phyloP scores from a whole-genome alignment of 2,329 filamentous ascomycete species.

The Paecilomyces fulvus region DNA sequence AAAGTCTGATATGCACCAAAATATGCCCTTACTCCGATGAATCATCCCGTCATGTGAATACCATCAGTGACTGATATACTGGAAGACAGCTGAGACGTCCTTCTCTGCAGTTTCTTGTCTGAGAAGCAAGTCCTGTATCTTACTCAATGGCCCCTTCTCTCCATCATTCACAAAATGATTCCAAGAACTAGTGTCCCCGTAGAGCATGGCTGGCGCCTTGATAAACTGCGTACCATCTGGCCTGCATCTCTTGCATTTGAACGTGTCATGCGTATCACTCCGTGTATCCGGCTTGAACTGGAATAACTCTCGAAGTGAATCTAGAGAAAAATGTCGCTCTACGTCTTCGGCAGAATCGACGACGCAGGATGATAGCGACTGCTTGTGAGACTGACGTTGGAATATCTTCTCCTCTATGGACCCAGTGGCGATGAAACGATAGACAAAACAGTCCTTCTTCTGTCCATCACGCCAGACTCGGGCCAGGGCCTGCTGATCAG shows the following conservation, averaged over 20 bases:
- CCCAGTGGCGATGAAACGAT: conserved; percentile 96
- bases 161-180: conserved; percentile 87
- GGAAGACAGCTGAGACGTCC: conserved; percentile 90
- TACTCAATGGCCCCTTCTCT: conserved; percentile 56
- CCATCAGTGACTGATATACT: conserved; percentile 84
- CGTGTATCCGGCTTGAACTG: conserved; percentile 77
- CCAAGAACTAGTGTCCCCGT: conserved; percentile 98
- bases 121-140: conserved; percentile 84
- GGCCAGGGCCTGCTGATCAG: conserved; percentile 92
- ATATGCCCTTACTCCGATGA: not conserved
- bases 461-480: conserved; percentile 98
- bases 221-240: conserved; percentile 78
- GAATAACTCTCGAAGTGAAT: conserved; percentile 86
- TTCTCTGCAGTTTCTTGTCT: conserved; percentile 72
- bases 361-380: conserved; percentile 89
- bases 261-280: conserved; percentile 95
- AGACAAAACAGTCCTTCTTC: conserved; percentile 99
- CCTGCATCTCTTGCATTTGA: conserved; percentile 94
- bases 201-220: conserved; percentile 90
- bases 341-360: conserved; percentile 96
- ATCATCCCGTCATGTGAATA: not conserved
- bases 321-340: conserved; percentile 88
- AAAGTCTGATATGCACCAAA: not conserved
- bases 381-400: conserved; percentile 96
- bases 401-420: conserved; percentile 99